Conservation (phyloP, 2,329 filamentous ascomycete genomes). For the Claviceps africana region DNA sequence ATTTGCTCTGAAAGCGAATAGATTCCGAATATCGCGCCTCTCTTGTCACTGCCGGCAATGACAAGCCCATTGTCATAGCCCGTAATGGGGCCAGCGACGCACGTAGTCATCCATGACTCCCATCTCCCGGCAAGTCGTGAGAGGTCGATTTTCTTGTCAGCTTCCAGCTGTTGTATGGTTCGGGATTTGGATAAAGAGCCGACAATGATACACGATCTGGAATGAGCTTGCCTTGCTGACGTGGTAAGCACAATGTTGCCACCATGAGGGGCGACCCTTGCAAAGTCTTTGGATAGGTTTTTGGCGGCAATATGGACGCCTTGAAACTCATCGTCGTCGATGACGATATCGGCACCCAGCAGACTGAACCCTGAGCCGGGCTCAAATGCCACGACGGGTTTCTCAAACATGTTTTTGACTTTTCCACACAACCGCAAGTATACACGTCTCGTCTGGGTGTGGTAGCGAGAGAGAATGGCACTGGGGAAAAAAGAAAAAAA, state of each 20-base stretch:
- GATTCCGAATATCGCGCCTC: conserved; percentile 46
- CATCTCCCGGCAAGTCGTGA: conserved; percentile 28
- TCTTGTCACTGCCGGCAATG: conserved; percentile 43
- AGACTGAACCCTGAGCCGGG: conserved; percentile 13
- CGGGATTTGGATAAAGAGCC: conserved; percentile 12
- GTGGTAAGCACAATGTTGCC: conserved; percentile 6
- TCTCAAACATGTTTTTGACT: conserved; percentile 12
- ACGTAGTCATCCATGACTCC: conserved; percentile 38
- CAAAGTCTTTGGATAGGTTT: conserved; percentile 17
- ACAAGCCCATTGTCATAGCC: conserved; percentile 31
- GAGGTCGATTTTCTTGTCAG: conserved; percentile 10
- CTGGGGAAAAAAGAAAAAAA: neutral
- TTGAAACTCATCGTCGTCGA: conserved; percentile 16
- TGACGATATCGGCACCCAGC: conserved; percentile 16
- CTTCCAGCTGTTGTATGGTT: conserved; percentile 8
- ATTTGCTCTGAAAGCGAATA: conserved; percentile 49
- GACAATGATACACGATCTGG: conserved; percentile 12
- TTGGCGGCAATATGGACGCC: conserved; percentile 21
- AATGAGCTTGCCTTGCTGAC: neutral
- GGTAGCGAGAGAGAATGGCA: neutral
- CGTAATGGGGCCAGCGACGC: conserved; percentile 33
- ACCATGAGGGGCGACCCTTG: conserved; percentile 11
- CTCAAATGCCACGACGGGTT: conserved; percentile 14
- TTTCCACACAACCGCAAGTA: neutral
- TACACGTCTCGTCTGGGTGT: neutral